phyloP scores from a whole-genome alignment of 805 yeast species.

The Lipomyces oligophaga region DNA sequence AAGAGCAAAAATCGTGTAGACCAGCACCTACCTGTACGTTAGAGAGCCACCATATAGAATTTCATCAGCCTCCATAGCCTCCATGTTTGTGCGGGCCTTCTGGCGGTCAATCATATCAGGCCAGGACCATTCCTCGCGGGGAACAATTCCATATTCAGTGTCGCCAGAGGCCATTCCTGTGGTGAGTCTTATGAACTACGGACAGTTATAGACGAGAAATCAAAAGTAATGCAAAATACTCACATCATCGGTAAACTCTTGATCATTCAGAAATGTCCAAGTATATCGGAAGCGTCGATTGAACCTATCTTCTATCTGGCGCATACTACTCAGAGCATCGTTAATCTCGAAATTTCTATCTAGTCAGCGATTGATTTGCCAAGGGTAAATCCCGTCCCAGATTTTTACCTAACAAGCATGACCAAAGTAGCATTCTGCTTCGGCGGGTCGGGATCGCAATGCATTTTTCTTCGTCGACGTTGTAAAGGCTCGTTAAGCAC shows the following conservation, averaged over 20 bases:
- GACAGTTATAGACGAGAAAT: not conserved
- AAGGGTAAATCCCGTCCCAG: not conserved
- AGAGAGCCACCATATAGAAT: slow-evolving; percentile 64
- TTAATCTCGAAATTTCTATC: slow-evolving; percentile 58
- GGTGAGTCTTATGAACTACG: slow-evolving; percentile 59
- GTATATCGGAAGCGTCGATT: slow-evolving; percentile 78
- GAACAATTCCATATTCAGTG: slow-evolving; percentile 68
- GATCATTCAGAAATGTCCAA: slow-evolving; percentile 94
- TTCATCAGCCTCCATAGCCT: slow-evolving; percentile 48
- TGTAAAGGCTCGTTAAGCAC: slow-evolving; percentile 20
- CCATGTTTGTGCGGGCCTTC: slow-evolving; percentile 56
- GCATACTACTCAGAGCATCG: slow-evolving; percentile 53
- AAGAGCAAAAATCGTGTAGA: not conserved
- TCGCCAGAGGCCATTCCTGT: slow-evolving; percentile 67
- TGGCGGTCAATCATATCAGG: slow-evolving; percentile 78
- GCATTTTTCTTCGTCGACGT: slow-evolving; percentile 21
- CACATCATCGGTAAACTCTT: slow-evolving; percentile 66
- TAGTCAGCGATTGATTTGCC: not conserved
- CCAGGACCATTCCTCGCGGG: slow-evolving; percentile 82
- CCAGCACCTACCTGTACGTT: slow-evolving; percentile 42
- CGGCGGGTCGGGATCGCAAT: slow-evolving; percentile 29
- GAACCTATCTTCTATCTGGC: slow-evolving; percentile 78
- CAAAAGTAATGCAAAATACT: not conserved
- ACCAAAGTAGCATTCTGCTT: slow-evolving; percentile 57
- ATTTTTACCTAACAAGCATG: slow-evolving; percentile 49